Evolutionary conservation across 768 basidiomycete species (phyloP).

Genomic region (Psilocybe cyanescens): DNA sequence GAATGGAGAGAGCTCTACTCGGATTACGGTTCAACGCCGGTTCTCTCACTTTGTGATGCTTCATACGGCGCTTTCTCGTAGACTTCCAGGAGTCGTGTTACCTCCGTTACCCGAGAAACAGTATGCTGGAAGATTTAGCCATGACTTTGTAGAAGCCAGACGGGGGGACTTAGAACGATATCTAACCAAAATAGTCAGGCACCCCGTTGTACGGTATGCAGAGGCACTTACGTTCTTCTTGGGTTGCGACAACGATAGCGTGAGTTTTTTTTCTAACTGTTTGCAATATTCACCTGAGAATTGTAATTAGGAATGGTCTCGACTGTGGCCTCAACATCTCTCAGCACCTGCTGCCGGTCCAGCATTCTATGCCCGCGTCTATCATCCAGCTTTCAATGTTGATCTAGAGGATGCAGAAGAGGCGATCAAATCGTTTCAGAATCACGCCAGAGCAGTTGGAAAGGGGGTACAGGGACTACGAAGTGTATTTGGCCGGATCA

Average conservation of each 20-base stretch:
- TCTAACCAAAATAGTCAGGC: conserved; percentile 67
- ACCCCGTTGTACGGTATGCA: conserved; percentile 77
- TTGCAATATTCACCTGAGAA: neutral
- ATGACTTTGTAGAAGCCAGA: conserved; percentile 82
- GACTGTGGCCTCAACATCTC: conserved; percentile 61
- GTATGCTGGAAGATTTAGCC: conserved; percentile 79
- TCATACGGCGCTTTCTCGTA: conserved; percentile 67
- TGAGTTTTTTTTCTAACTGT: conserved; percentile 39
- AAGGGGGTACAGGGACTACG: conserved; percentile 72
- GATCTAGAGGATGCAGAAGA: conserved; percentile 73
- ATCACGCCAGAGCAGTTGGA: conserved; percentile 66
- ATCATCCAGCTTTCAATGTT: conserved; percentile 85
- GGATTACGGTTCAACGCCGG: conserved; percentile 78
- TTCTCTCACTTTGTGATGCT: conserved; percentile 86
- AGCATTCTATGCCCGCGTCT: conserved; percentile 77
- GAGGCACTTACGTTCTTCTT: conserved; percentile 84
- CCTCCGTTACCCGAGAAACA: conserved; percentile 88
- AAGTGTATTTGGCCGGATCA: conserved; percentile 59
- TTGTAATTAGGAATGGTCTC: conserved; percentile 67
- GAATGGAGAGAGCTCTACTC: conserved; percentile 39
- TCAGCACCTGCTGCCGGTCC: conserved; percentile 71
- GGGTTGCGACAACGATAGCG: conserved; percentile 73
- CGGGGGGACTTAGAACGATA: conserved; percentile 84
- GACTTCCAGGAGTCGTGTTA: conserved; percentile 76
- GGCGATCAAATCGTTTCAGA: conserved; percentile 62